phyloP scores from a whole-genome alignment of 352 stramenopile species.

The Phytophthora pseudosyringae region DNA sequence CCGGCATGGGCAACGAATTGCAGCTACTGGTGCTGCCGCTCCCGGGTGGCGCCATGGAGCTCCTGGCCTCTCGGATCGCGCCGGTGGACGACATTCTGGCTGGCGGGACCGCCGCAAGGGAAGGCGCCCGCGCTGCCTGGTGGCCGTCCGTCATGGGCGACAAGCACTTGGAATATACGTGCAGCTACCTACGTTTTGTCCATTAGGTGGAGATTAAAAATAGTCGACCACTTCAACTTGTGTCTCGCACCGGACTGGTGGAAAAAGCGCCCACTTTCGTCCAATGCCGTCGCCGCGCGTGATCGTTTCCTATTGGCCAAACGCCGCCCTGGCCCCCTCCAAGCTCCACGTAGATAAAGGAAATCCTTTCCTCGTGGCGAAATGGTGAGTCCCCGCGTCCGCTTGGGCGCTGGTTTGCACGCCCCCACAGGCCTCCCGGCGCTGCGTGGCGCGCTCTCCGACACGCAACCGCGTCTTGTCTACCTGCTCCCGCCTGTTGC shows the following conservation, averaged over 20 bases:
- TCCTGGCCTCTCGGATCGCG: conserved; percentile 12
- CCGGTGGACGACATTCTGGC: conserved; percentile 23
- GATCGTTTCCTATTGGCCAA: conserved; percentile 25
- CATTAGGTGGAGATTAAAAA: conserved; percentile 10
- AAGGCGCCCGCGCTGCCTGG: conserved; percentile 4
- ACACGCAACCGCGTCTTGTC: background rate
- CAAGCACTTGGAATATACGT: background rate
- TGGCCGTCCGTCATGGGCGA: conserved; percentile 16
- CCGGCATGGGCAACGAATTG: conserved; percentile 11
- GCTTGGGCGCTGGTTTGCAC: background rate
- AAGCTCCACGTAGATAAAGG: conserved; percentile 49
- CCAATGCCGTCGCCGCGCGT: conserved; percentile 9
- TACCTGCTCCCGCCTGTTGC: background rate
- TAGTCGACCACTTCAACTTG: conserved; percentile 33
- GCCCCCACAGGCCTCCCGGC: background rate
- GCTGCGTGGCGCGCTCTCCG: background rate
- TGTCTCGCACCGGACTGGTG: conserved; percentile 5
- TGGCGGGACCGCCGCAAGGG: background rate
- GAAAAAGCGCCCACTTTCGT: conserved; percentile 8
- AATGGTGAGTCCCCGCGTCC: conserved; percentile 31
- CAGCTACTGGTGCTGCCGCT: conserved; percentile 19
- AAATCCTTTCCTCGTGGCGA: conserved; percentile 32
- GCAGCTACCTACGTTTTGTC: background rate
- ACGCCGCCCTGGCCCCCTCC: conserved; percentile 4
- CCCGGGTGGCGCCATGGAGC: conserved; percentile 1